A percentile compares a stretch with the other conserved stretches of the same genome.
These are phyloP conservation scores for Primulina eburnea DNA, from an alignment of 257 asterid genomes.

Conservation along the genomic window DNA sequence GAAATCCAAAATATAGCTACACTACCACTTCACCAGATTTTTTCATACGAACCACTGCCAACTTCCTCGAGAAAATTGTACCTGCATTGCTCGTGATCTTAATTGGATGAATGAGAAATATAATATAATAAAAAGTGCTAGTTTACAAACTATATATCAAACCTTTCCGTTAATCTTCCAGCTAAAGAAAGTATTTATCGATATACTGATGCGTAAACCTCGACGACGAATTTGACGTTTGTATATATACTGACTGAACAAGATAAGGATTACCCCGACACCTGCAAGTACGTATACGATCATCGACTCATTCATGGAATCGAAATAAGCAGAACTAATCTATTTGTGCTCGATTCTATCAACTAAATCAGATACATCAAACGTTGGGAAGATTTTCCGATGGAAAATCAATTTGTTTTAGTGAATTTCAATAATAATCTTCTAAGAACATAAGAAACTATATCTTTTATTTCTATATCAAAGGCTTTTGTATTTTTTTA, in stretches of 20 bases:
- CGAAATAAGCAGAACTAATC: conserved; percentile 34
- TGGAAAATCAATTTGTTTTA: no score
- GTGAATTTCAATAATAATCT: no score
- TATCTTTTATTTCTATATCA: no score
- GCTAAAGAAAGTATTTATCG: conserved; percentile 14
- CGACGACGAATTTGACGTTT: neutral
- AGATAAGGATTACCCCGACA: conserved; percentile 26
- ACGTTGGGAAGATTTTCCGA: no score
- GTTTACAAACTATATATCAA: neutral
- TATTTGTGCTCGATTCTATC: conserved; percentile 25
- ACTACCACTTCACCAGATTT: conserved; percentile 90
- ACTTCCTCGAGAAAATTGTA: conserved; percentile 79
- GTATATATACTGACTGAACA: conserved; percentile 20
- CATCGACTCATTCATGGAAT: conserved; percentile 28
- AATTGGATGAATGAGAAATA: conserved; percentile 9
- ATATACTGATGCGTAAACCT: neutral
- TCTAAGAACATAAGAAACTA: no score
- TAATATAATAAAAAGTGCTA: neutral
- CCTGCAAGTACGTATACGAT: no score
- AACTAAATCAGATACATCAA: no score
- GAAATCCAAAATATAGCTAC: neutral
- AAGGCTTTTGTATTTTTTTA: no score
- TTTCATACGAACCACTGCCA: conserved; percentile 91
- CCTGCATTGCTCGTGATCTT: conserved; percentile 35
- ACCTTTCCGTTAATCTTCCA: conserved; percentile 75